phyloP scores from a whole-genome alignment of 2,329 filamentous ascomycete species.

The Simplicillium sp. region DNA sequence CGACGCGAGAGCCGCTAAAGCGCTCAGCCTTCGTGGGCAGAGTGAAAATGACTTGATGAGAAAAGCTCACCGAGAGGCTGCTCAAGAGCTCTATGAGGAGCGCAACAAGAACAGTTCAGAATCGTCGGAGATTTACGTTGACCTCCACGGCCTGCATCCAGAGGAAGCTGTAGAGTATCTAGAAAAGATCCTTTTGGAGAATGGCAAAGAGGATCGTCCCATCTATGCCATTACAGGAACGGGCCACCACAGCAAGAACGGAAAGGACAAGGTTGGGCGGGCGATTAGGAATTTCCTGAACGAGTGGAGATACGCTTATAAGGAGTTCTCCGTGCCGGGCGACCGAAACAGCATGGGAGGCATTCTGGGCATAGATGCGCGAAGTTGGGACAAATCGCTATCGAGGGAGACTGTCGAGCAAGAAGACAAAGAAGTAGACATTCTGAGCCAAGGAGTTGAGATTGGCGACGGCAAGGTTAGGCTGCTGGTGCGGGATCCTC shows the following conservation, averaged over 20 bases:
- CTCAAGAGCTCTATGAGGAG: conserved; percentile 84
- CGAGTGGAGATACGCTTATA: conserved; percentile 91
- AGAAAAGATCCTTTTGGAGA: conserved; percentile 77
- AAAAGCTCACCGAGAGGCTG: conserved; percentile 91
- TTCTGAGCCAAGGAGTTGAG: conserved; percentile 56
- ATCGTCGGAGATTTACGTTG: conserved; percentile 75
- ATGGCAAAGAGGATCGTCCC: conserved; percentile 61
- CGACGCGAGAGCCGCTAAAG: conserved; percentile 91
- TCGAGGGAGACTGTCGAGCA: conserved; percentile 32
- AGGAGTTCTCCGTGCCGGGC: conserved; percentile 94
- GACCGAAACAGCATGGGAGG: conserved; percentile 78
- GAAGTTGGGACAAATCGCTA: conserved; percentile 57
- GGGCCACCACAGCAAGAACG: conserved; percentile 95
- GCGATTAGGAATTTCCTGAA: conserved; percentile 84
- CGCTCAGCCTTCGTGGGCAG: conserved; percentile 85
- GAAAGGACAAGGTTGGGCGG: conserved; percentile 97
- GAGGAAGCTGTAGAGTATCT: conserved; percentile 95
- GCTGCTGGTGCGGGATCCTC: conserved; percentile 51
- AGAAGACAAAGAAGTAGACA: conserved; percentile 39
- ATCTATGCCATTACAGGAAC: conserved; percentile 96
- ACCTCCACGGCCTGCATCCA: conserved; percentile 95
- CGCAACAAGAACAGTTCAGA: conserved; percentile 62
- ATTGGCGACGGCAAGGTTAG: conserved; percentile 59
- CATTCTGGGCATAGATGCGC: conserved; percentile 57
- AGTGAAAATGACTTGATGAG: conserved; percentile 97